phyloP scores from a whole-genome alignment of 2,329 filamentous ascomycete genomes.

The Trichophyton benhamiae region DNA sequence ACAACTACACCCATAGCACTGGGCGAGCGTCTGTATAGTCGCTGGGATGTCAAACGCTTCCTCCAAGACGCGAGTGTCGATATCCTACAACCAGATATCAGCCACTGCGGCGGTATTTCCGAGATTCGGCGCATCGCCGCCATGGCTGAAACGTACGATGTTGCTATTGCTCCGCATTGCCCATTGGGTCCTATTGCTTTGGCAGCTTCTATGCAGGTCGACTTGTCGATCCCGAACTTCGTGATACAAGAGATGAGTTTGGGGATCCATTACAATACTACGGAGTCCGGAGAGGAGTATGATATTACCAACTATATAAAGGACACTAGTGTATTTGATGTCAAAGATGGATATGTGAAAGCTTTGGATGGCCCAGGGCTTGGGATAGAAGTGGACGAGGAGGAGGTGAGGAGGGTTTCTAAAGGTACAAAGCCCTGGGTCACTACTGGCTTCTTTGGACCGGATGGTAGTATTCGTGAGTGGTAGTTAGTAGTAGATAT shows the following conservation, averaged over 20 bases:
- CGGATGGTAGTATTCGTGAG: slow-evolving; percentile 54
- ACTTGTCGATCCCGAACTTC: slow-evolving; percentile 50
- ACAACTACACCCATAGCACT: slow-evolving; percentile 57
- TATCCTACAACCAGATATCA: slow-evolving; percentile 60
- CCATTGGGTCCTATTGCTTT: slow-evolving; percentile 61
- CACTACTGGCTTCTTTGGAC: slow-evolving; percentile 54
- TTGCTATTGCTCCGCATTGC: slow-evolving; percentile 61
- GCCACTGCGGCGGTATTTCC: slow-evolving; percentile 59
- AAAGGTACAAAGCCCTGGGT: slow-evolving; percentile 52
- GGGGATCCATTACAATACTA: slow-evolving; percentile 58
- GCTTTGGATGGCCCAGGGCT: slow-evolving; percentile 49
- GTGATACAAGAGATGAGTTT: slow-evolving; percentile 48
- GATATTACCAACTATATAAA: slow-evolving; percentile 56
- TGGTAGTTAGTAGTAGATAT: slow-evolving; percentile 40
- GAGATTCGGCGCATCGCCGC: slow-evolving; percentile 57
- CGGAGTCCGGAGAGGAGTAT: slow-evolving; percentile 35
- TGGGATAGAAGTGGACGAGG: slow-evolving; percentile 62
- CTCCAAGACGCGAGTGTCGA: slow-evolving; percentile 57
- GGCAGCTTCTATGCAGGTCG: slow-evolving; percentile 58
- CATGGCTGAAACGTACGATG: slow-evolving; percentile 62
- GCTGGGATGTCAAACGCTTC: slow-evolving; percentile 64
- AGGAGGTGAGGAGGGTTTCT: slow-evolving; percentile 48
- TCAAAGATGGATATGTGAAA: slow-evolving; percentile 54
- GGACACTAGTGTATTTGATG: slow-evolving; percentile 52
- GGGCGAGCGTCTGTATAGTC: slow-evolving; percentile 57